Base-by-base conservation (phyloP, 192 early-diverging fungal species). In the Coemansia javaensis region DNA sequence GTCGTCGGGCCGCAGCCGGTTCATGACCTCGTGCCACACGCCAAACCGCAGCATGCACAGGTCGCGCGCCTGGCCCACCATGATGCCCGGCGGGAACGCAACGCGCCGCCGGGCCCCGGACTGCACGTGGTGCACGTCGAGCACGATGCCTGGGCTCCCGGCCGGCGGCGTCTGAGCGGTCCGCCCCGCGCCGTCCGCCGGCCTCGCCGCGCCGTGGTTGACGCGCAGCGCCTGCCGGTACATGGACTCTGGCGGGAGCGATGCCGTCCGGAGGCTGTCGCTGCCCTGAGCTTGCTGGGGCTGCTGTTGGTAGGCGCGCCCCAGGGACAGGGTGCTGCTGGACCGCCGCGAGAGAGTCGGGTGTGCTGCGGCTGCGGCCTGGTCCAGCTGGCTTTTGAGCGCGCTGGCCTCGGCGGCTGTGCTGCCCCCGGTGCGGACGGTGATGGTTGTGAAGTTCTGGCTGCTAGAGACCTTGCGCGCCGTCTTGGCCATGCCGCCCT, bases 11-110 rank as follows among this genome's bases (percentile, higher is more conserved):
- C 17, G 30, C 14, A 7, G 14, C 14, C 46, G 24, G 4, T 47
- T 35, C 56, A 71, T 55, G 17, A 71, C 28, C 0, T 50, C 55
- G 27, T 53, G 59, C 75, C 75, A 77, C 7, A 73, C 57, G 24
- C 57, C 71, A 42, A 66, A 77, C 53, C 65, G 39, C 38, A 77
- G 47, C 63, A 77, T 66, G 44, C 68, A 77, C 9, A 77, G 49
- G 15, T 77, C 75, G 0, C 64, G 50, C 14, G 75, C 75, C 53
- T 77, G 75, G 7, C 56, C 57, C 1, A 72, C 69, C 23, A 57
- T 51, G 12, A 77, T 35, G 0, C 51, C 56, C 2, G 69, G 68
- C 24, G 75, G 75, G 54, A 77, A 72, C 24, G 39, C 21, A 12
- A 77, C 39, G 12, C 35, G 31, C 39, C 50, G 50, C 52, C 68